Evolutionary conservation across 495 filamentous ascomycete genomes (phyloP).

Genomic region (Friedmanniomyces simplex): DNA sequence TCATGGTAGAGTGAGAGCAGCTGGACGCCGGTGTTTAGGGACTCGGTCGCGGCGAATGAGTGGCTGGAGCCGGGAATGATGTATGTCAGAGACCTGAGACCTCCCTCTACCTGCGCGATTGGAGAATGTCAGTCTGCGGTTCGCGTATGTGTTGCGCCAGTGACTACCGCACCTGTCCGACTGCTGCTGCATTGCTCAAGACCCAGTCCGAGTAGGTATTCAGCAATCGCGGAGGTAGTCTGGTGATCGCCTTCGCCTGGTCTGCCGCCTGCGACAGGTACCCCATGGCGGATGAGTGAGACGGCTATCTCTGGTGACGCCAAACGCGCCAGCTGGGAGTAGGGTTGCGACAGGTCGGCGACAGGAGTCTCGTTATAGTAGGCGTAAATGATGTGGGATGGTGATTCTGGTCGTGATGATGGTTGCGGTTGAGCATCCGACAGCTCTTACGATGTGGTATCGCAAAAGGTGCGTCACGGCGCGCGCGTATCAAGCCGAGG

Average conservation of each 20-base stretch:
- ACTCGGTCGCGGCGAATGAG: slow-evolving; percentile 88
- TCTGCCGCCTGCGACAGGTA: slow-evolving; percentile 4
- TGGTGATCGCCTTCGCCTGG: slow-evolving; percentile 5
- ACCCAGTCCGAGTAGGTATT: slow-evolving; percentile 83
- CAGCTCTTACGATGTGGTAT: too few species aligned
- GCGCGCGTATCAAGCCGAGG: too few species aligned
- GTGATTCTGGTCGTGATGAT: too few species aligned
- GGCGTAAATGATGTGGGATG: too few species aligned
- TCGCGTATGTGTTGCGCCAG: slow-evolving; percentile 53
- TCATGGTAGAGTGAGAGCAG: slow-evolving; percentile 93
- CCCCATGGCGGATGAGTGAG: slow-evolving; percentile 5
- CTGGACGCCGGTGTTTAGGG: slow-evolving; percentile 77
- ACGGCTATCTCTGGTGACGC: not conserved
- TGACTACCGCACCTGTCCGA: slow-evolving; percentile 56
- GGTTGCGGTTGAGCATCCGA: too few species aligned
- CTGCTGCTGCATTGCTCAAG: slow-evolving; percentile 81
- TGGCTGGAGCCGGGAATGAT: slow-evolving; percentile 93
- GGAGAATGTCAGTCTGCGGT: slow-evolving; percentile 63
- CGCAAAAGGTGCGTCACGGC: too few species aligned
- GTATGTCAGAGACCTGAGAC: slow-evolving; percentile 81
- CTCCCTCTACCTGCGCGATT: slow-evolving; percentile 82
- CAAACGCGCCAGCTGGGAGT: not conserved
- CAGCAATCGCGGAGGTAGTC: slow-evolving; percentile 61
- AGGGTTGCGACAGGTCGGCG: not conserved
- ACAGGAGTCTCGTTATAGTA: too few species aligned